Evolutionary conservation across 805 yeast genomes (phyloP).

Genomic region (Ogataea dorogensis): DNA sequence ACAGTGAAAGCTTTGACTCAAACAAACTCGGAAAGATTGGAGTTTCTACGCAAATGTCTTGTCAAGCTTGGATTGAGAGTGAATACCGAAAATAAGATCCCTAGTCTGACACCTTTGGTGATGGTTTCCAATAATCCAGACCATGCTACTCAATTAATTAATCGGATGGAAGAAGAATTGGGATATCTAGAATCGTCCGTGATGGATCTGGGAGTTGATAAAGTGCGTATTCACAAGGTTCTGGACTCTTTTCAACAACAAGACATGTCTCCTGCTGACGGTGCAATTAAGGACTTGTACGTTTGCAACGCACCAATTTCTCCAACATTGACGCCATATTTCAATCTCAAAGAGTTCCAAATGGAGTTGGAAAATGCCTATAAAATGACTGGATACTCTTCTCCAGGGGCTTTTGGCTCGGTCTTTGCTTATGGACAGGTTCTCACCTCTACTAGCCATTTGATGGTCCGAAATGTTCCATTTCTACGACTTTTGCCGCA

Average conservation of each 20-base stretch:
- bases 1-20: slow-evolving; percentile 42
- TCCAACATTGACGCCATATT: slow-evolving; percentile 63
- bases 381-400: slow-evolving; percentile 26
- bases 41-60: slow-evolving; percentile 58
- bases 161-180: slow-evolving; percentile 30
- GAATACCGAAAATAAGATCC: slow-evolving; percentile 53
- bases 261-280: slow-evolving; percentile 51
- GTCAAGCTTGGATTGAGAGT: slow-evolving; percentile 65
- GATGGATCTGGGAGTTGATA: slow-evolving; percentile 54
- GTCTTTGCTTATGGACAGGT: slow-evolving; percentile 79
- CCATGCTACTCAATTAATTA: slow-evolving; percentile 34
- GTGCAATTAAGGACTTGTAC: slow-evolving; percentile 54
- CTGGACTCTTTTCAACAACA: slow-evolving; percentile 33
- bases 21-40: slow-evolving; percentile 47
- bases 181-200: slow-evolving; percentile 41
- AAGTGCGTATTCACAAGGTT: slow-evolving; percentile 48
- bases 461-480: slow-evolving; percentile 70
- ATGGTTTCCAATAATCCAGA: slow-evolving; percentile 43
- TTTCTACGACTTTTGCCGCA: slow-evolving; percentile 61
- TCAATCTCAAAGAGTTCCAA: slow-evolving; percentile 61
- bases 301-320: slow-evolving; percentile 46
- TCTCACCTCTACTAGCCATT: slow-evolving; percentile 79
- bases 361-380: slow-evolving; percentile 38
- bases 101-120: slow-evolving; percentile 67
- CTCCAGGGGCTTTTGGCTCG: slow-evolving; percentile 52